A percentile compares a stretch with the other conserved stretches of the same genome.
Evolutionary conservation across 345 rosid genomes (phyloP).

Genomic region (Euclidium syriacum): DNA sequence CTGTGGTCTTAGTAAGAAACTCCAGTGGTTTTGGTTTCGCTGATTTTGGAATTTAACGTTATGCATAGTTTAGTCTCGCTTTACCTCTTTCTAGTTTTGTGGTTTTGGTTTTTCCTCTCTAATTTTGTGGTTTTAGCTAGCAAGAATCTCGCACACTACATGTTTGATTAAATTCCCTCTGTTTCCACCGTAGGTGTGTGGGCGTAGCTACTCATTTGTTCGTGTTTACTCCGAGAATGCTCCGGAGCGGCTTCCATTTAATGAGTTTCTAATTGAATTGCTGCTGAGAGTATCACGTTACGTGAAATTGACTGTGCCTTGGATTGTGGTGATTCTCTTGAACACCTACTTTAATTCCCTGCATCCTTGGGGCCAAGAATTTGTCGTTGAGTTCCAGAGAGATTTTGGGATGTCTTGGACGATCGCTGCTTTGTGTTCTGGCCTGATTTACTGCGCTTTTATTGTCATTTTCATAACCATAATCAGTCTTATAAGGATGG

Average conservation of each 20-base stretch:
- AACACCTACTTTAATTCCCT: background rate
- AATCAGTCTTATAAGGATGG: background rate
- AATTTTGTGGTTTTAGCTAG: background rate
- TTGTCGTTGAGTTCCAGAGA: background rate
- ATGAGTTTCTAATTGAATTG: slow-evolving; percentile 3
- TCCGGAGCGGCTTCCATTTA: slow-evolving; percentile 16
- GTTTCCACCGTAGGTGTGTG: slow-evolving; percentile 11
- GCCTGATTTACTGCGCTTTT: background rate
- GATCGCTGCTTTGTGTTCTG: background rate
- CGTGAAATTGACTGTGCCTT: background rate
- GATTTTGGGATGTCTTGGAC: background rate
- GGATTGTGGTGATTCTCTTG: slow-evolving; percentile 9
- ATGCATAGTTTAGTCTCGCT: no score
- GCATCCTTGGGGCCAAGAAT: background rate
- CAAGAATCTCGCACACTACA: background rate
- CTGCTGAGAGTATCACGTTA: background rate
- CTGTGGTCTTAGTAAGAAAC: background rate
- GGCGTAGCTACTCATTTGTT: background rate
- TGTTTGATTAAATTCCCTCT: background rate
- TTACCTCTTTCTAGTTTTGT: no score
- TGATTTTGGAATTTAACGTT: background rate
- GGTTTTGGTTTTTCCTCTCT: background rate
- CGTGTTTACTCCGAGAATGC: slow-evolving; percentile 20
- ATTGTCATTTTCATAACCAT: background rate
- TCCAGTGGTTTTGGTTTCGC: background rate